Evolutionary conservation across 805 yeast species (phyloP), one percentile per base, ranked within the genome.

Genomic region (Nematodospora valgi): DNA sequence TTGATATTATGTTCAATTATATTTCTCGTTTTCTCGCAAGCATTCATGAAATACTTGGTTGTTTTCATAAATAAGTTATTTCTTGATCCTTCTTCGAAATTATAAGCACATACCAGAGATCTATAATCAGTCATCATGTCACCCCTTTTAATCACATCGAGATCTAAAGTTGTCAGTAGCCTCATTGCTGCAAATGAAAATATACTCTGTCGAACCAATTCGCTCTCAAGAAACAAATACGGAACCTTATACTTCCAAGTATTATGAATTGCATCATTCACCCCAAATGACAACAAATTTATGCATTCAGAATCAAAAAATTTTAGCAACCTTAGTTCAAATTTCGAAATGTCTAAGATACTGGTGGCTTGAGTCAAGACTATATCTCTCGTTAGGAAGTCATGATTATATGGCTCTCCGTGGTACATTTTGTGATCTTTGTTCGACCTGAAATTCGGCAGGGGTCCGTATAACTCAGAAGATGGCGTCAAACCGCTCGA

Each of bases 221-320:
- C 41, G 34, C 57, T 53, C 14, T 37, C 20, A 17, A 49, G 39
- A 35, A 59, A 59, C 17, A 48, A 38, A 8, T 37, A 27, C 4
- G 66, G 66, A 1, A 57, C 55, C n/a, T 44, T 37, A 8, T 32
- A 28, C 11, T 44, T 43, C 66, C 65, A 62, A 5, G 51, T 45
- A 8, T 35, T 31, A 18, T 55, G 51, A 11, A 52, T 46, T 6
- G 27, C 39, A 15, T 37, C 31, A 34, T 52, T 48, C 23, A 47
- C 47, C 6, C 51, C 53, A 39, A 41, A 54, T 5, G 61, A 46
- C 36, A 61, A 53, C 9, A 54, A 32, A 5, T 52, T 47, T 4
- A 58, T 39, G 36, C 68, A 59, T 27, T 48, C 45, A 31, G 38
- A 39, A 25, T 59, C 45, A 46, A 62, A 62, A 35, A 57, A 60